These are phyloP conservation scores for Yarrowia deformans DNA, from an alignment of 805 yeast genomes.

Conservation along the genomic window DNA sequence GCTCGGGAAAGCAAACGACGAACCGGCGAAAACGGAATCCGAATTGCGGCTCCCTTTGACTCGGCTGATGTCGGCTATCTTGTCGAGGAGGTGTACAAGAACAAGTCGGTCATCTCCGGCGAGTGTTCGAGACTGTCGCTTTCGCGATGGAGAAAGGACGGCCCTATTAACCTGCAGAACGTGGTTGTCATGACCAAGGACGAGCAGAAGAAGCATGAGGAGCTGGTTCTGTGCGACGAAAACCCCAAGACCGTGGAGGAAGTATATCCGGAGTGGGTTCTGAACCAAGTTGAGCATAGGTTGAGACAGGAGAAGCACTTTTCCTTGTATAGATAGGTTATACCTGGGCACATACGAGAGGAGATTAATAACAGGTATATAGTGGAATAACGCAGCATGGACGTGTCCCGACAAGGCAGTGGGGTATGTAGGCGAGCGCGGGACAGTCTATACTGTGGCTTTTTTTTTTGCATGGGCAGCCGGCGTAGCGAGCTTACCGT, in stretches of 20 bases:
- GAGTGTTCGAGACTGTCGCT: conserved; percentile 80
- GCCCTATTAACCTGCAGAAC: conserved; percentile 74
- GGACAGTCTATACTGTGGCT: too few species aligned
- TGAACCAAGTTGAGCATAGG: conserved; percentile 56
- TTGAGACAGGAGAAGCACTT: conserved; percentile 37
- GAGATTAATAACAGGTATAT: background rate
- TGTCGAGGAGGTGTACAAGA: conserved; percentile 90
- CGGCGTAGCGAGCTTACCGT: too few species aligned
- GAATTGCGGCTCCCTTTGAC: conserved; percentile 64
- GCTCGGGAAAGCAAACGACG: conserved; percentile 54
- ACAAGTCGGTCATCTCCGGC: conserved; percentile 87
- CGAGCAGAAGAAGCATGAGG: conserved; percentile 83
- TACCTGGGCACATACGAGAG: too few species aligned
- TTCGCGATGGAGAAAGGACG: conserved; percentile 80
- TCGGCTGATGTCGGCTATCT: conserved; percentile 78
- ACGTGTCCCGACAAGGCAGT: background rate
- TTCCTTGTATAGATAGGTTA: conserved; percentile 12
- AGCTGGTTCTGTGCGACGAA: conserved; percentile 60
- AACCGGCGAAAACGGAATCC: conserved; percentile 68
- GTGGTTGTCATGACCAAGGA: conserved; percentile 87
- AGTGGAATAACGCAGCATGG: background rate
- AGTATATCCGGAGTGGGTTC: conserved; percentile 67
- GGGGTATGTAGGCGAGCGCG: too few species aligned
- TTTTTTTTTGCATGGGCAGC: too few species aligned
- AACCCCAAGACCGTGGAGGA: conserved; percentile 69